Percentiles rank a stretch among this genome's conserved stretches.
phyloP scores from a whole-genome alignment of 371 early-diverging fungal genomes.

The Lichtheimia hyalospora region DNA sequence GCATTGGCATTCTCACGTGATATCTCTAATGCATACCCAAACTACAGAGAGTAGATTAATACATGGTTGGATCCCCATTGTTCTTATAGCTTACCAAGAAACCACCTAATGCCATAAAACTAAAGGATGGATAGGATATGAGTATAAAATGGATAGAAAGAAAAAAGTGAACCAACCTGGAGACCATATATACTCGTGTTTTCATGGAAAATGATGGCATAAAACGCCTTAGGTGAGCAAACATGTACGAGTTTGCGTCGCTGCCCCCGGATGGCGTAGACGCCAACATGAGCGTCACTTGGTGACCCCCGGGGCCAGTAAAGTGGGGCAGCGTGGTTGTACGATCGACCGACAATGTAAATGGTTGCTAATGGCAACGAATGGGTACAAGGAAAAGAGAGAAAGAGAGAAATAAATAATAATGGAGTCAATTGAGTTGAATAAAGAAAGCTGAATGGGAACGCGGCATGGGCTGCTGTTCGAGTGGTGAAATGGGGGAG shows the following conservation, averaged over 20 bases:
- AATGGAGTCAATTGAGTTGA: too few relatives aligned
- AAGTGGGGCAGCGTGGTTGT: too few relatives aligned
- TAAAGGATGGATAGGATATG: background rate
- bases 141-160: background rate
- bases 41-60: background rate
- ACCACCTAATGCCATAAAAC: slow-evolving; percentile 21
- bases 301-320: too few relatives aligned
- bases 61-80: background rate
- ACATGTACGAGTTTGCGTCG: background rate
- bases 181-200: slow-evolving; percentile 1
- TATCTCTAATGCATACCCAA: background rate
- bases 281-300: background rate
- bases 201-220: background rate
- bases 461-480: too few relatives aligned
- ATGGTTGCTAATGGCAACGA: too few relatives aligned
- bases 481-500: too few relatives aligned
- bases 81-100: slow-evolving; percentile 13
- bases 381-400: too few relatives aligned
- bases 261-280: slow-evolving; percentile 3
- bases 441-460: too few relatives aligned
- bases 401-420: too few relatives aligned
- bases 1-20: background rate
- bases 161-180: background rate
- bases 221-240: background rate
- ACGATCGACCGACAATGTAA: too few relatives aligned